Evolutionary conservation across 2,329 filamentous ascomycete species (phyloP), one percentile per base, ranked within the genome.

Genomic region (Talaromyces sp.): DNA sequence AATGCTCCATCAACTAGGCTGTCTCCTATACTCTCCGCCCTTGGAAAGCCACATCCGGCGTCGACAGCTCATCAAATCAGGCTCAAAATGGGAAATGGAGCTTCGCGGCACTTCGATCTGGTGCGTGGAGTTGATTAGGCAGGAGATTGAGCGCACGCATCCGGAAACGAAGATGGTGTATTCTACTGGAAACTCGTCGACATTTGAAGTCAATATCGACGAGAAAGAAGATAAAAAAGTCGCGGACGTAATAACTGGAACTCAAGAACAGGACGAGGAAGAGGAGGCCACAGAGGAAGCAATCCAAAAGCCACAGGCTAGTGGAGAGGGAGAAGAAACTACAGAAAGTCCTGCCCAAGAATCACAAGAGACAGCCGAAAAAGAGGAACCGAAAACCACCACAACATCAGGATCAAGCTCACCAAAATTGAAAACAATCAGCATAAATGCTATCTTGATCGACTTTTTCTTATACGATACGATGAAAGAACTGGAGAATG

Each of bases 391-490:
- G 13, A 35, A 58, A 35, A 52, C 15, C n/a, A 35, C 27, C 4
- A 19, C 25, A 22, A 19, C 41, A 45, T 35, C 37, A 25, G 43
- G 45, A 15, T 43, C 49, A 39, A 47, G 37, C 2, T 59, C 45
- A 22, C 37, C 33, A 49, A 31, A 49, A 58, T 5, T 25, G 43
- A 62, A 62, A 59, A 62, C 56, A 11, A 43, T 89, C 70, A 79
- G 81, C 17, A 77, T 90, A 68, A 99, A 99, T 75, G 93, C 95
- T 31, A 92, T 98, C 45, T 78, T 99, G 71, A 95, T 99, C 68
- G 95, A 99, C 78, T 99, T 98, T 79, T 97, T 97, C 77, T 81
- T 99, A 63, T 99, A 99, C 75, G 95, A 99, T 79, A 88, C 90
- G 19, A 93, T 95, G 80, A 99, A 98, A 77, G 90, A 92, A 73